Conservation (phyloP, 2,329 filamentous ascomycete species). For the Penicillium fuscoglaucum region DNA sequence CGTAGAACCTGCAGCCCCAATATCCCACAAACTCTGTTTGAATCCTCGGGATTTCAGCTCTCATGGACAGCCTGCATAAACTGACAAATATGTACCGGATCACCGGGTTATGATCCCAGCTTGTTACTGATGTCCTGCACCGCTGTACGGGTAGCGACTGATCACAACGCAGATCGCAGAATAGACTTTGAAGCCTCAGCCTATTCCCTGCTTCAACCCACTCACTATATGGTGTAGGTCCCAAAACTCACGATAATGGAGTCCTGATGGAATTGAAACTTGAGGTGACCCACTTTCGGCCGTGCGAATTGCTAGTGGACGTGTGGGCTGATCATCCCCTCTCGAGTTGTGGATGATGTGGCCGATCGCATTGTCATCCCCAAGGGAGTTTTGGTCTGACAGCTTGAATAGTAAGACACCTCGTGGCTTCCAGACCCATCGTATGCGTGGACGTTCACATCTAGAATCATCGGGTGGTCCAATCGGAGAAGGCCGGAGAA, state of each 20-base stretch:
- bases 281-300: slow-evolving; percentile 69
- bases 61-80: background rate
- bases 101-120: background rate
- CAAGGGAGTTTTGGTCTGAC: slow-evolving; percentile 65
- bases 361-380: slow-evolving; percentile 79
- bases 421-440: slow-evolving; percentile 75
- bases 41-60: background rate
- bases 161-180: slow-evolving; percentile 14
- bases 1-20: background rate
- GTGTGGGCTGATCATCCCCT: slow-evolving; percentile 61
- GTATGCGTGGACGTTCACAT: slow-evolving; percentile 81
- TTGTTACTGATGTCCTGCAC: background rate
- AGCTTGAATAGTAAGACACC: slow-evolving; percentile 71
- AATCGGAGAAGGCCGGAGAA: background rate
- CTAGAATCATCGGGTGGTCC: slow-evolving; percentile 69
- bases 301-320: slow-evolving; percentile 60
- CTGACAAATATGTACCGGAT: background rate
- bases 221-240: slow-evolving; percentile 45
- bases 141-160: background rate
- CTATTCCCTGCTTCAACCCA: slow-evolving; percentile 1
- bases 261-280: slow-evolving; percentile 87
- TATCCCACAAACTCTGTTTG: background rate
- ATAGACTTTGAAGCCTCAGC: slow-evolving; percentile 2
- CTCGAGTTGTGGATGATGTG: slow-evolving; percentile 67
- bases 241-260: slow-evolving; percentile 71